Evolutionary conservation across 768 basidiomycete genomes (phyloP).

Genomic region (Crepidotus variabilis): DNA sequence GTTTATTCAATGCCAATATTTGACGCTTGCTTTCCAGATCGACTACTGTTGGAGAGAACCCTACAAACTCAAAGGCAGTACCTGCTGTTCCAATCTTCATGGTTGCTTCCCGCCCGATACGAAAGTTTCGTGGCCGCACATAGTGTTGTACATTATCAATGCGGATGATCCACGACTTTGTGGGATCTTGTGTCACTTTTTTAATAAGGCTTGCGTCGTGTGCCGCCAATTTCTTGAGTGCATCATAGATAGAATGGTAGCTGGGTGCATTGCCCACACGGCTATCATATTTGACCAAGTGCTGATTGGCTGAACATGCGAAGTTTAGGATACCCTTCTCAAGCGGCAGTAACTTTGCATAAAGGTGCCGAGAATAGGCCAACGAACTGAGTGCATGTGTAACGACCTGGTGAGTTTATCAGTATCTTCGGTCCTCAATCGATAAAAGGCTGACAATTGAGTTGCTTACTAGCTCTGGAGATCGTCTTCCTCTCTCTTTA

Average conservation of each 20-base stretch:
- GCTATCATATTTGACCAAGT: constrained; percentile 11
- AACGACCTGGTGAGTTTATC: neutral
- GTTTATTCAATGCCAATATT: constrained; percentile 8
- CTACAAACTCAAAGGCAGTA: constrained; percentile 9
- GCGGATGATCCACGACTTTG: constrained; percentile 9
- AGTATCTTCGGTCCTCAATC: neutral
- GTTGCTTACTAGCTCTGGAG: neutral
- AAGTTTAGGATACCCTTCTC: constrained; percentile 16
- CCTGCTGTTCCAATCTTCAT: constrained; percentile 20
- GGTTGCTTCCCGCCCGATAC: constrained; percentile 22
- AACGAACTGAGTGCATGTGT: constrained; percentile 4
- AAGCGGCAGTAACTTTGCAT: constrained; percentile 18
- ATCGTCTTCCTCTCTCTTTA: neutral
- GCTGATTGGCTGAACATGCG: constrained; percentile 10
- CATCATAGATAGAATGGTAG: constrained; percentile 13
- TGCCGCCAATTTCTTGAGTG: constrained; percentile 12
- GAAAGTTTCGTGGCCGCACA: constrained; percentile 17
- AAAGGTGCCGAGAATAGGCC: neutral
- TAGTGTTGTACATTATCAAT: constrained; percentile 30
- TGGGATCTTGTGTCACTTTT: constrained; percentile 11
- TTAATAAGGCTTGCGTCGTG: constrained; percentile 11
- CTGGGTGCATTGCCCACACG: constrained; percentile 9
- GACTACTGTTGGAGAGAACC: constrained; percentile 8
- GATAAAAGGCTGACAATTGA: too few relatives aligned
- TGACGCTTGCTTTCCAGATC: constrained; percentile 16